phyloP scores from a whole-genome alignment of 345 rosid species.

The Cardamine chenopodiifolia region DNA sequence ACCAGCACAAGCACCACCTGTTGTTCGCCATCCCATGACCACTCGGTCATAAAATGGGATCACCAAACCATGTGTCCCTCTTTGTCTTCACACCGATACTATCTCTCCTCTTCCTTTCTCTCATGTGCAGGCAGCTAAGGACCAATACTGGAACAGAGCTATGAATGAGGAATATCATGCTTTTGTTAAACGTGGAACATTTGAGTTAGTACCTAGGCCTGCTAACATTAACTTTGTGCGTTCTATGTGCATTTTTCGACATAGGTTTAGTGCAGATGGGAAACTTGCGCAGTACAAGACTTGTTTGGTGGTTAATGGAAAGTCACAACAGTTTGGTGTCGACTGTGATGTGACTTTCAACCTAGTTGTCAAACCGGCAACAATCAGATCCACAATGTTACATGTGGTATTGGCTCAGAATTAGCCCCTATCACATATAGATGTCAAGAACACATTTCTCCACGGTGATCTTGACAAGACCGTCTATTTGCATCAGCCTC shows the following conservation, averaged over 20 bases:
- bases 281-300: background rate
- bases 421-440: background rate
- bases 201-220: background rate
- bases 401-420: background rate
- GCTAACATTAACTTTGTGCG: background rate
- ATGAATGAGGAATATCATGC: background rate
- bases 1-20: too few relatives aligned
- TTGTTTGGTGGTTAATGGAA: accelerated
- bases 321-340: background rate
- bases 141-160: accelerated
- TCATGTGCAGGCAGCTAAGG: background rate
- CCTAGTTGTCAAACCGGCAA: background rate
- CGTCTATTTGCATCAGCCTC: background rate
- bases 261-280: background rate
- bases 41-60: background rate
- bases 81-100: background rate
- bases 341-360: background rate
- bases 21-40: too few relatives aligned
- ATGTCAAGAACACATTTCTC: background rate
- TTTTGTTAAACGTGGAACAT: background rate
- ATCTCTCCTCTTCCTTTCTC: background rate
- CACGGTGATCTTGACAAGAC: background rate
- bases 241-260: background rate
- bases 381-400: accelerated
- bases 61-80: accelerated